Evolutionary conservation across 2,329 filamentous ascomycete genomes (phyloP).

Genomic region (Cladophialophora psammophila): DNA sequence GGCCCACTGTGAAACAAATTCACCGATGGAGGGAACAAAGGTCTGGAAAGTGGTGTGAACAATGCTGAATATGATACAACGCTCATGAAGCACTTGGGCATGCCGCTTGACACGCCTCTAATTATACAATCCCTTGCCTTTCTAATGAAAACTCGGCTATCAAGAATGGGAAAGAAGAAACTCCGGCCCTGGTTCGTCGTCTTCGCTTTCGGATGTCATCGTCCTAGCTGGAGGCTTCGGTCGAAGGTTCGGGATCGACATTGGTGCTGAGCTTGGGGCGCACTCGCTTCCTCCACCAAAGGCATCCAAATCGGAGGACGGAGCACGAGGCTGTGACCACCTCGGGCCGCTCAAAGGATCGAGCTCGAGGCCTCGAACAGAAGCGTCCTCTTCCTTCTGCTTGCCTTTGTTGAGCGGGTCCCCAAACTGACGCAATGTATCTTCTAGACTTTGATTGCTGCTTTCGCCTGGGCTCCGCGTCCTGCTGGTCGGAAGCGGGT

Average conservation of each 20-base stretch:
- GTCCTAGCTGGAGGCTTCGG: constrained; percentile 15
- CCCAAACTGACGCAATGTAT: constrained; percentile 36
- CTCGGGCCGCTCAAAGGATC: background rate
- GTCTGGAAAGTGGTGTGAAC: background rate
- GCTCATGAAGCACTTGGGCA: background rate
- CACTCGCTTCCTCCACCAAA: background rate
- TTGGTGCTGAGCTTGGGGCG: constrained; percentile 5
- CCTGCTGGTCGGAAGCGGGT: constrained; percentile 7
- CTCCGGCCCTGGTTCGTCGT: constrained; percentile 41
- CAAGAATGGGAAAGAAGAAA: constrained; percentile 41
- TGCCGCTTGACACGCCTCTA: background rate
- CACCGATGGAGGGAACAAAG: background rate
- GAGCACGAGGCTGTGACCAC: background rate
- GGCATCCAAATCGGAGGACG: background rate
- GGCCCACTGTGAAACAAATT: background rate
- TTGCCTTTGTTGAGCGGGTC: constrained; percentile 21
- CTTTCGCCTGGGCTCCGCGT: constrained; percentile 26
- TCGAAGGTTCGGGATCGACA: constrained; percentile 6
- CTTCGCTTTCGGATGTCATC: constrained; percentile 37
- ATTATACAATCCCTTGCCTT: background rate
- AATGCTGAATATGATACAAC: background rate
- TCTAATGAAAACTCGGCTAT: background rate
- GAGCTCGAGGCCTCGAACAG: background rate
- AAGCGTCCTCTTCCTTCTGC: constrained; percentile 12
- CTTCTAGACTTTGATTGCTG: constrained; percentile 40